A percentile compares a stretch with the other conserved stretches of the same genome.
phyloP scores from a whole-genome alignment of 352 stramenopile genomes.

The Elongisporangium prolatum region DNA sequence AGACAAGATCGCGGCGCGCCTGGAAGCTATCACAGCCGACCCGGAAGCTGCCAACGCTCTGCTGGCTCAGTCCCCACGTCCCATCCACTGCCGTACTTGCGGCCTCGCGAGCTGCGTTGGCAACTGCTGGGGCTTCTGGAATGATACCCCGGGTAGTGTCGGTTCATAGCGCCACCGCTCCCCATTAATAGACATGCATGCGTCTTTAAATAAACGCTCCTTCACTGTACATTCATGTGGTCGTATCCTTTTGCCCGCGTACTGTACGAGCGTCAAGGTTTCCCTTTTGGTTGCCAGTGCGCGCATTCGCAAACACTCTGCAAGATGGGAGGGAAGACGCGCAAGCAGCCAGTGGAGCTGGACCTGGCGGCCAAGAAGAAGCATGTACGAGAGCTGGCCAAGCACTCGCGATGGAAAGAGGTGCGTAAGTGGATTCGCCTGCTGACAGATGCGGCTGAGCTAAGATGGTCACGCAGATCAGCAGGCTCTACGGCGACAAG shows the following conservation, averaged over 20 bases:
- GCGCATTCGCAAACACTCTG: neutral
- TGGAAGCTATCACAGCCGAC: constrained; percentile 37
- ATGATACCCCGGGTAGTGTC: constrained; percentile 24
- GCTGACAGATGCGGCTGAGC: neutral
- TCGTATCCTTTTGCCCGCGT: neutral
- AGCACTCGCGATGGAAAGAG: constrained; percentile 40
- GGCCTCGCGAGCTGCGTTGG: constrained; percentile 42
- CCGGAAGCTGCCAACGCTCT: constrained; percentile 29
- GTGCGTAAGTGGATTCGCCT: constrained; percentile 13
- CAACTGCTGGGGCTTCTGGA: constrained; percentile 80
- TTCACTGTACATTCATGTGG: neutral
- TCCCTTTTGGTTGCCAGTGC: constrained; percentile 10
- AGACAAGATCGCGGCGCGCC: constrained; percentile 44
- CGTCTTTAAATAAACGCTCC: constrained; percentile 6
- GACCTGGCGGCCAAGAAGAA: constrained; percentile 65
- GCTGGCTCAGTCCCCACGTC: constrained; percentile 22
- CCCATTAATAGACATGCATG: constrained; percentile 2
- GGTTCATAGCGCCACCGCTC: constrained; percentile 20
- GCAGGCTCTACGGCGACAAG: constrained; percentile 57
- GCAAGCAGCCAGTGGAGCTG: neutral
- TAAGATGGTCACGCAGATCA: constrained; percentile 33
- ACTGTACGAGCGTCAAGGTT: neutral
- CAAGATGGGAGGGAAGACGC: constrained; percentile 22
- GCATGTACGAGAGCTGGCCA: constrained; percentile 67
- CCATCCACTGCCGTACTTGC: constrained; percentile 68